Evolutionary conservation across 2,329 filamentous ascomycete species (phyloP).

Genomic region (Diaporthe sp.): DNA sequence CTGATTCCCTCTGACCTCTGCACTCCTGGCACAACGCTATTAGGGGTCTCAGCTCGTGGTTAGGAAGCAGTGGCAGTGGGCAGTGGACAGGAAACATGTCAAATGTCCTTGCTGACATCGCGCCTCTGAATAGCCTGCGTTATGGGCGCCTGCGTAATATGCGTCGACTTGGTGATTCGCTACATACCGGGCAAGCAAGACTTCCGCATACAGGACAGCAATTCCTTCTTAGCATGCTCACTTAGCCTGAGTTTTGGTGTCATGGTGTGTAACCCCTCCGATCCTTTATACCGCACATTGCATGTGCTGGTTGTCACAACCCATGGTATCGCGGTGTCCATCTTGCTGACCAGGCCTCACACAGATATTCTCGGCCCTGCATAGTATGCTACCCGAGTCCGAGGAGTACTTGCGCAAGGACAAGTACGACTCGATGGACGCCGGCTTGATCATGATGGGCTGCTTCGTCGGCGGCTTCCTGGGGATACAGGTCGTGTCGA

Average conservation of each 20-base stretch:
- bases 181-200: constrained; percentile 77
- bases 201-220: constrained; percentile 92
- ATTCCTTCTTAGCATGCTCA: constrained; percentile 86
- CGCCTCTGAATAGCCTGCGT: constrained; percentile 64
- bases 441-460: constrained; percentile 75
- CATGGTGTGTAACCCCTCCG: constrained; percentile 73
- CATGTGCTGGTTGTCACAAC: constrained; percentile 18
- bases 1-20: not conserved
- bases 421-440: constrained; percentile 72
- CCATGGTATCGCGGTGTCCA: not conserved
- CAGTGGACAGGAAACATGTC: not conserved
- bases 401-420: constrained; percentile 80
- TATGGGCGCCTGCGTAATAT: constrained; percentile 85
- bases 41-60: not conserved
- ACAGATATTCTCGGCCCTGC: constrained; percentile 90
- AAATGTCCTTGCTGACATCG: not conserved
- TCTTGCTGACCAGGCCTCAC: not conserved
- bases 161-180: constrained; percentile 81
- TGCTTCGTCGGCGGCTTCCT: constrained; percentile 79
- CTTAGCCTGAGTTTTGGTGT: constrained; percentile 95
- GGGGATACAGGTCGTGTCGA: constrained; percentile 79
- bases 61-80: not conserved
- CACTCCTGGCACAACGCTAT: constrained; percentile 1
- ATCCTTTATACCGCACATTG: not conserved
- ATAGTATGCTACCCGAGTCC: constrained; percentile 91